Evolutionary conservation across 2,329 filamentous ascomycete species (phyloP).

Genomic region (Trichoderma oligosporum): DNA sequence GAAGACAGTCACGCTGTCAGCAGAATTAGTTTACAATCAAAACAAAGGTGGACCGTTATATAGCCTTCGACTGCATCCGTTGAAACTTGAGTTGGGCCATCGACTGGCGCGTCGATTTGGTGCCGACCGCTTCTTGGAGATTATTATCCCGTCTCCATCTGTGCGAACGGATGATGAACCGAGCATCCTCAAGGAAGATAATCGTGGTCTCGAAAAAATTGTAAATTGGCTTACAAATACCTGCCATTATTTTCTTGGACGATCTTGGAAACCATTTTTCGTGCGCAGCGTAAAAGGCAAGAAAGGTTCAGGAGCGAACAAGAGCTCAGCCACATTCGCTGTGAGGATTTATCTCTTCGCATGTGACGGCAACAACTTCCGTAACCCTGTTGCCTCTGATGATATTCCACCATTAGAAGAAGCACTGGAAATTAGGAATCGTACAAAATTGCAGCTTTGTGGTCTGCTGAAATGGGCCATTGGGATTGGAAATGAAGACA

Average conservation of each 20-base stretch:
- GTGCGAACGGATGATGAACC: constrained; percentile 29
- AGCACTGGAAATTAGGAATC: constrained; percentile 21
- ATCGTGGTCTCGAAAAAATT: constrained; percentile 31
- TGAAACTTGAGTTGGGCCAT: constrained; percentile 48
- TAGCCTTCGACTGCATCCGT: constrained; percentile 43
- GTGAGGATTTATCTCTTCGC: constrained; percentile 52
- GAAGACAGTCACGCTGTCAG: constrained; percentile 43
- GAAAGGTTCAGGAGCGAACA: constrained; percentile 31
- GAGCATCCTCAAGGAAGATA: constrained; percentile 30
- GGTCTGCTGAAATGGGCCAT: constrained; percentile 53
- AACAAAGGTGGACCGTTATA: constrained; percentile 41
- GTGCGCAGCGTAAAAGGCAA: constrained; percentile 38
- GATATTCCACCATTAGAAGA: constrained; percentile 27
- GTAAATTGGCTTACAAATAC: constrained; percentile 29
- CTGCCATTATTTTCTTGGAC: constrained; percentile 43
- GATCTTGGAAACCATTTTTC: constrained; percentile 48
- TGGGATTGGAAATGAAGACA: constrained; percentile 38
- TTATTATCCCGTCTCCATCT: constrained; percentile 46
- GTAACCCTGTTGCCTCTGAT: neutral
- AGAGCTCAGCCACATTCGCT: constrained; percentile 11
- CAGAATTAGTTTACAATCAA: constrained; percentile 38
- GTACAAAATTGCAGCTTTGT: constrained; percentile 36
- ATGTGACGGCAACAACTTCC: constrained; percentile 45
- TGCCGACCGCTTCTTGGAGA: constrained; percentile 55
- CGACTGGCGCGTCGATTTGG: constrained; percentile 55